Percentiles rank a stretch among this genome's conserved stretches.
Conservation (phyloP, 2,329 filamentous ascomycete species). For the Alternaria ethzedia region DNA sequence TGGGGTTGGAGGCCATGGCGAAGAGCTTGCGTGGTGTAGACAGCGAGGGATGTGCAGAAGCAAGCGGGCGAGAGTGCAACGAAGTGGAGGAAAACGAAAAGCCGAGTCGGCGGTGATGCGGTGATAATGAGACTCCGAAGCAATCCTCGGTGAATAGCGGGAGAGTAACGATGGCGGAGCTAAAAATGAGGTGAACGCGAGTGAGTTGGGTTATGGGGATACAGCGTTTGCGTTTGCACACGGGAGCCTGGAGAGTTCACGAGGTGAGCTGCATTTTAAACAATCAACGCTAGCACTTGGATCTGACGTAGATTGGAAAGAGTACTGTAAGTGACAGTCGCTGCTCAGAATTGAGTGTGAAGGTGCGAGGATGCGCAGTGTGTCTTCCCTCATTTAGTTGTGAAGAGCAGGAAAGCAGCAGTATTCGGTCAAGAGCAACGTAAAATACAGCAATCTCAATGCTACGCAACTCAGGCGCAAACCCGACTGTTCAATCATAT, state of each 20-base stretch:
- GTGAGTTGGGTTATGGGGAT: neutral
- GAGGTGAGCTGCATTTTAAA: neutral
- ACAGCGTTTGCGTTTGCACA: constrained; percentile 12
- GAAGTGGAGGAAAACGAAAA: neutral
- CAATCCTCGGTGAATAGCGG: neutral
- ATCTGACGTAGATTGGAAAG: neutral
- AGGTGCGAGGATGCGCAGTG: neutral
- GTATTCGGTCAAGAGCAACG: neutral
- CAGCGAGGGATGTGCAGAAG: neutral
- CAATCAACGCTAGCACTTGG: neutral
- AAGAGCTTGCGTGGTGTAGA: neutral
- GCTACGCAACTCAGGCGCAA: neutral
- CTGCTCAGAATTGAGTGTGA: neutral
- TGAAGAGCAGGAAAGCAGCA: neutral
- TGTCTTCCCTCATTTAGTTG: neutral
- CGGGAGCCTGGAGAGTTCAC: neutral
- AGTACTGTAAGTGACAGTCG: neutral
- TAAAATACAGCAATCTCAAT: neutral
- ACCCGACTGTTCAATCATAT: neutral
- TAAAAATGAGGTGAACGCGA: constrained; percentile 10
- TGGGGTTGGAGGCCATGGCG: neutral
- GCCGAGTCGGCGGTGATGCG: neutral
- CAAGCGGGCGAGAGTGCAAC: neutral
- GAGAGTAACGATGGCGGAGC: neutral
- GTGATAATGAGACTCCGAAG: neutral